Evolutionary conservation across 169 alveolate genomes (phyloP).

Genomic region (Condylostoma magnum): DNA sequence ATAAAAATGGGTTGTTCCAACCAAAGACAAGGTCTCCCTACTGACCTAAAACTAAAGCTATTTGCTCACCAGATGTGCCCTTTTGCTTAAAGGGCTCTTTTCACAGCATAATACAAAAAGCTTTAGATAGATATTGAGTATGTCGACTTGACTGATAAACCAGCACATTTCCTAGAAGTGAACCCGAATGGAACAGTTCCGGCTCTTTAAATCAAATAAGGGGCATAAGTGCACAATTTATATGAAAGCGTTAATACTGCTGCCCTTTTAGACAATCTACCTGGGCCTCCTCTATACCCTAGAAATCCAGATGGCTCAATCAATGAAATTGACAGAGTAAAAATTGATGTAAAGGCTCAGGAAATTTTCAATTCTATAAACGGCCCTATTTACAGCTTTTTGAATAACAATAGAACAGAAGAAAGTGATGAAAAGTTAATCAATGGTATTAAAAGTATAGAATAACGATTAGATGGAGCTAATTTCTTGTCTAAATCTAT

Average conservation of each 20-base stretch:
- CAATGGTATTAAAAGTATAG: too few relatives aligned
- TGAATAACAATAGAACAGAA: too few relatives aligned
- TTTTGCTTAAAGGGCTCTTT: conserved; percentile 22
- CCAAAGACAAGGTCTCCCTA: too few relatives aligned
- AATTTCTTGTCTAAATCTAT: too few relatives aligned
- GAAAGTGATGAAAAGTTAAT: too few relatives aligned
- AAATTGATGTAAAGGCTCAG: conserved; percentile 8
- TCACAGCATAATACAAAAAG: not conserved
- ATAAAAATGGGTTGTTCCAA: too few relatives aligned
- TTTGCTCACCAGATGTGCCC: conserved; percentile 24
- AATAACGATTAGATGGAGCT: too few relatives aligned
- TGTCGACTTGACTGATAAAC: conserved; percentile 24
- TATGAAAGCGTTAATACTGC: not conserved
- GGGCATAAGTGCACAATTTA: not conserved
- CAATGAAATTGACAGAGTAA: not conserved
- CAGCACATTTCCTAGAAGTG: conserved; percentile 2
- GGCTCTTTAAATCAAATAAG: not conserved
- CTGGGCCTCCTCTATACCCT: conserved; percentile 28
- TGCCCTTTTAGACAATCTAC: conserved; percentile 10
- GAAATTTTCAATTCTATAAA: too few relatives aligned
- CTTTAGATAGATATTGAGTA: not conserved
- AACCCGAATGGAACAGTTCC: conserved; percentile 23
- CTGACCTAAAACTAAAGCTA: not conserved
- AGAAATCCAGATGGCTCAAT: conserved; percentile 10
- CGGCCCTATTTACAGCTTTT: too few relatives aligned